Evolutionary conservation across 495 filamentous ascomycete genomes (phyloP).

Genomic region (Trichoderma erinaceum): DNA sequence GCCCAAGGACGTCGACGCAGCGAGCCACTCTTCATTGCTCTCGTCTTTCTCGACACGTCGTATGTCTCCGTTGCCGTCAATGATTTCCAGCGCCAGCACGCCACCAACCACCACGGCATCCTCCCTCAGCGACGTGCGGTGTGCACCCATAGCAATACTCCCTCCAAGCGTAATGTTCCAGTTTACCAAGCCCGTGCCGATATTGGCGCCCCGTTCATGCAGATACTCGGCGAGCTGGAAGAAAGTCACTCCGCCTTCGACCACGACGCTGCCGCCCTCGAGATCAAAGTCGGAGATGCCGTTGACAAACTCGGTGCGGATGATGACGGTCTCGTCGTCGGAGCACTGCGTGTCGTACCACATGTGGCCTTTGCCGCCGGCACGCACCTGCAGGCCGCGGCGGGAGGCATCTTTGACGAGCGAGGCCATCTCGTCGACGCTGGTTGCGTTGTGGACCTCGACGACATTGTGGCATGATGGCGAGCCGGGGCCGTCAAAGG

Average conservation of each 20-base stretch:
- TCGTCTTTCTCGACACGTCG: conserved; percentile 36
- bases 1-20: conserved; percentile 43
- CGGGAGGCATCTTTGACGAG: conserved; percentile 34
- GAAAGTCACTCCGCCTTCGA: conserved; percentile 46
- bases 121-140: conserved; percentile 41
- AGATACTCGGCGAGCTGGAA: conserved; percentile 46
- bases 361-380: conserved; percentile 44
- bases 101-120: conserved; percentile 47
- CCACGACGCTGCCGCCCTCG: conserved; percentile 32
- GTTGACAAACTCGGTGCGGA: conserved; percentile 41
- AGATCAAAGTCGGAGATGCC: conserved; percentile 36
- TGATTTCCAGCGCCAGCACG: conserved; percentile 41
- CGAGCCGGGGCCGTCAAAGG: conserved; percentile 45
- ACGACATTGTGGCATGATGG: conserved; percentile 41
- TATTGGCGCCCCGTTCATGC: conserved; percentile 36
- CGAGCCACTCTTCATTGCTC: conserved; percentile 40
- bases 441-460: conserved; percentile 35
- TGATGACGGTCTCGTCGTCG: conserved; percentile 37
- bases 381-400: conserved; percentile 33
- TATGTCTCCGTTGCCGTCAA: conserved; percentile 39
- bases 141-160: conserved; percentile 45
- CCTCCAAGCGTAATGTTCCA: conserved; percentile 50
- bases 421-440: conserved; percentile 36
- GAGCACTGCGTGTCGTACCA: conserved; percentile 50
- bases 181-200: conserved; percentile 45